Percentiles rank a stretch among this genome's conserved stretches.
These are phyloP conservation scores for Solanum tacnaense DNA, from an alignment of 257 asterid genomes.

Conservation along the genomic window DNA sequence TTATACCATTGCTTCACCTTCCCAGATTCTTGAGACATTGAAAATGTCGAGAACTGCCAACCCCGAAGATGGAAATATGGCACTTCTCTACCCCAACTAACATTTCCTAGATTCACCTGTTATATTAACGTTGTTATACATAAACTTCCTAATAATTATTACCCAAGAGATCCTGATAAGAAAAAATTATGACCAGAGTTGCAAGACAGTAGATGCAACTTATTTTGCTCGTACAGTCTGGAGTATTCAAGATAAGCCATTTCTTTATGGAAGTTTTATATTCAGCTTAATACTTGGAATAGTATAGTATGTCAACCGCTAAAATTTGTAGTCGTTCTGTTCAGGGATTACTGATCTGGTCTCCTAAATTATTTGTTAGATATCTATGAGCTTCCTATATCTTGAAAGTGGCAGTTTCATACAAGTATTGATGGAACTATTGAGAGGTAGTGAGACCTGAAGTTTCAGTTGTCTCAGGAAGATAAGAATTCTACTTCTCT, in stretches of 20 bases:
- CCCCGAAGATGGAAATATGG: not conserved
- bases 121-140: not conserved
- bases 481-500: not conserved
- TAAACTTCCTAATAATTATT: not conserved
- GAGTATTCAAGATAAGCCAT: not conserved
- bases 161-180: not conserved
- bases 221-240: not conserved
- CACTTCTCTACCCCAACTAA: not conserved
- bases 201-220: not conserved
- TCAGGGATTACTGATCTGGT: not conserved
- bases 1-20: not conserved
- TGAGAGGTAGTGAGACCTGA: not conserved
- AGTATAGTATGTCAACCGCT: not conserved
- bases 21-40: not conserved
- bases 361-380: not conserved
- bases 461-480: not conserved
- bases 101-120: not conserved
- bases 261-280: not conserved
- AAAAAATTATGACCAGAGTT: not conserved
- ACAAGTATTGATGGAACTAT: not conserved
- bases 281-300: not conserved
- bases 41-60: not conserved
- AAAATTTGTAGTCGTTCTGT: not conserved
- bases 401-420: not conserved
- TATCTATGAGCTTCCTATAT: not conserved